Conservation (phyloP, 768 basidiomycete genomes). For the Lactarius evosmus region DNA sequence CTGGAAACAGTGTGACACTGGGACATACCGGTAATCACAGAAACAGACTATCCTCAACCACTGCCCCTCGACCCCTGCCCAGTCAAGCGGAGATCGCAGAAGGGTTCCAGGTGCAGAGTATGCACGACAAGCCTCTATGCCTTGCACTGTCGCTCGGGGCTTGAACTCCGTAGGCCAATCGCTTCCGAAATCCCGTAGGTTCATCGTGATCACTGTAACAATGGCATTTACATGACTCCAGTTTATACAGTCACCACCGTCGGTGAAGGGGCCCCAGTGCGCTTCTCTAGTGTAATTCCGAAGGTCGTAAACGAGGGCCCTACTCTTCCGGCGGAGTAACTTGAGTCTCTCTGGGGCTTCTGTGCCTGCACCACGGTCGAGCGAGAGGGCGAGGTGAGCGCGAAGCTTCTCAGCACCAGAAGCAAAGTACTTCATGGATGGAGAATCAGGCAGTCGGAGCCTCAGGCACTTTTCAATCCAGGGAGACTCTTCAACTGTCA, state of each 20-base stretch:
- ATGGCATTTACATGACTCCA: constrained; percentile 66
- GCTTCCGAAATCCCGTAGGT: constrained; percentile 43
- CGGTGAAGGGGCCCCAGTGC: constrained; percentile 57
- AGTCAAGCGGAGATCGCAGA: constrained; percentile 44
- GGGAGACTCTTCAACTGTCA: constrained; percentile 3
- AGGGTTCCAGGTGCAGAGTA: constrained; percentile 49
- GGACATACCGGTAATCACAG: constrained; percentile 67
- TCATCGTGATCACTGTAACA: constrained; percentile 50
- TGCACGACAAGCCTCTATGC: constrained; percentile 50
- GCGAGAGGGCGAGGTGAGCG: constrained; percentile 46
- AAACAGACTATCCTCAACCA: constrained; percentile 75
- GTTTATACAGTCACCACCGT: constrained; percentile 43
- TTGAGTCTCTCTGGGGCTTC: constrained; percentile 30
- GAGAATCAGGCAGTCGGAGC: constrained; percentile 33
- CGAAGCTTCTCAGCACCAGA: constrained; percentile 39
- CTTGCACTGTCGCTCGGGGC: constrained; percentile 26
- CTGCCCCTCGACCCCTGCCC: constrained; percentile 74
- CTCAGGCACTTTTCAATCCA: constrained; percentile 35
- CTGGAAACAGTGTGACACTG: constrained; percentile 1
- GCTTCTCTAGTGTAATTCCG: constrained; percentile 51
- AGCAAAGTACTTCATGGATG: constrained; percentile 37
- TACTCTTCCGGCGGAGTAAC: constrained; percentile 43
- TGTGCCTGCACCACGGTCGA: constrained; percentile 36
- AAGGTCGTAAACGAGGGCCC: constrained; percentile 63
- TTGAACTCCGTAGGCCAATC: constrained; percentile 23